These are phyloP conservation scores for Aspergillus coremiiformis DNA, from an alignment of 495 filamentous ascomycete species.

Conservation along the genomic window DNA sequence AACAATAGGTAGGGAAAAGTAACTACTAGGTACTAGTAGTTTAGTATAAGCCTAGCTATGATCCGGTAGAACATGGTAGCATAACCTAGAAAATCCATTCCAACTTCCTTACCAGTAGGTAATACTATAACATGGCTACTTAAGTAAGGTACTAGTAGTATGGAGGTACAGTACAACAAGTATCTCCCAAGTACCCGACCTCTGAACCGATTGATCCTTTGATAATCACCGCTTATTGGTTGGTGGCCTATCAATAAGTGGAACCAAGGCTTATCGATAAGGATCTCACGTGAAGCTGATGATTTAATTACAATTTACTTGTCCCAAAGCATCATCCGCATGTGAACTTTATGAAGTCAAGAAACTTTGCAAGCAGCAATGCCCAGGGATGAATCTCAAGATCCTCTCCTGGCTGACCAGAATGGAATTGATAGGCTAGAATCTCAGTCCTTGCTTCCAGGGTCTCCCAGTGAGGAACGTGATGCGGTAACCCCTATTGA, in stretches of 20 bases:
- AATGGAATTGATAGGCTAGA: conserved; percentile 24
- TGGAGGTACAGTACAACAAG: too few relatives aligned
- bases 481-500: conserved; percentile 21
- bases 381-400: conserved; percentile 35
- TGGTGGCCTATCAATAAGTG: neutral
- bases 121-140: too few relatives aligned
- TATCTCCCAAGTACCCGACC: too few relatives aligned
- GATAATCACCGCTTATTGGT: neutral
- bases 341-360: neutral
- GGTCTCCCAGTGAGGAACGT: conserved; percentile 18
- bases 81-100: too few relatives aligned
- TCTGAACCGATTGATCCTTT: neutral
- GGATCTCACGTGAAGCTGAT: conserved; percentile 12
- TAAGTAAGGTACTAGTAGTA: too few relatives aligned
- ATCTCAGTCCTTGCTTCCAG: conserved; percentile 25
- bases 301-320: too few relatives aligned
- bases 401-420: conserved; percentile 24
- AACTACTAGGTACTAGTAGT: too few relatives aligned
- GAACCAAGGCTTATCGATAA: conserved; percentile 13
- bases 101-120: too few relatives aligned
- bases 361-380: conserved; percentile 29
- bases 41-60: too few relatives aligned
- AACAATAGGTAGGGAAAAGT: too few relatives aligned
- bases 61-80: too few relatives aligned
- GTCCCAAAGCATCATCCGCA: conserved; percentile 12